Evolutionary conservation across 2,329 filamentous ascomycete genomes (phyloP), one percentile per base, ranked within the genome.

Genomic region (Acrodontium crateriforme): DNA sequence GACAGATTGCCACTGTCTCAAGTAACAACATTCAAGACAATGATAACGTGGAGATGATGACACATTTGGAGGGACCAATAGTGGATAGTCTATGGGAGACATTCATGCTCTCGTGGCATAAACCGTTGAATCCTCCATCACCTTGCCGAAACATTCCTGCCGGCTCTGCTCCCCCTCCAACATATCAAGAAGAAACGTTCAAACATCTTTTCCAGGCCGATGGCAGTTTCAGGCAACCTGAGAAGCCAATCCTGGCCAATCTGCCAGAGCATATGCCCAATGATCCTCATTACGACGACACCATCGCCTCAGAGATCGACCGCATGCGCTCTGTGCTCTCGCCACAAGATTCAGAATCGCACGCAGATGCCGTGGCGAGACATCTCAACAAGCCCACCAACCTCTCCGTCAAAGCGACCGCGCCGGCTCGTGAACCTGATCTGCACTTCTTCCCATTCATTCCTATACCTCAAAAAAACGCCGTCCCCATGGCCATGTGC

Each of bases 21-120:
- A 84, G 78, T 55, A 83, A 83, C 49, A 87, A 85, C 43, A 78
- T 85, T 27, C 64, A 68, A 39, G 45, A 51, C 34, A 85, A 83
- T 29, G 75, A 80, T 41, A 87, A 87, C 39, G 35, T 84, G 30
- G 80, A 87, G 51, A 46, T 87, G 79, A 74, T 82, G 67, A 63
- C 69, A 3, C 78, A 81, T 30, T 48, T 83, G 0, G 78, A 85
- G 53, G 80, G 80, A 0, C 70, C 77, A 0, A 78, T 85, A 32
- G 78, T 85, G 0, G 76, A 84, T 41, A 71, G 71, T 2, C 53
- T 85, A 14, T 84, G 82, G 46, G 80, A 87, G 37, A 74, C 74
- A 37, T 75, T 76, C 1, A 49, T 84, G 20, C 63, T 84, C 6
- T 77, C 74, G 0, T 87, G 79, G 79, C 62, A 75, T 37, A 73